Evolutionary conservation across 495 filamentous ascomycete species (phyloP), one percentile per base, ranked within the genome.

Genomic region (Chaetomium cochliodes): DNA sequence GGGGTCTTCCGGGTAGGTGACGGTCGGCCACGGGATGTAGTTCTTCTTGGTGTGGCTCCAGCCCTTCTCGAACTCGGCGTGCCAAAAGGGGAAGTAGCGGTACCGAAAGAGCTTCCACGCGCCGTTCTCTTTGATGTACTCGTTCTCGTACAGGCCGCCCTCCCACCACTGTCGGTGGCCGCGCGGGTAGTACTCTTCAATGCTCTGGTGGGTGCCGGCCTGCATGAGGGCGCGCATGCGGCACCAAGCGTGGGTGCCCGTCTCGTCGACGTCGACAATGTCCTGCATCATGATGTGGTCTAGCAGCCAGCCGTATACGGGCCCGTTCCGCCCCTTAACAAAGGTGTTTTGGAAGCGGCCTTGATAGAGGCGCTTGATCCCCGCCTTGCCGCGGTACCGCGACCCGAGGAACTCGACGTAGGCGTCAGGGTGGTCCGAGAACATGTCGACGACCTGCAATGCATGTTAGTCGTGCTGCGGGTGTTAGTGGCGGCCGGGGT

Each of bases 271-370:
- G 64, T 82, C 80, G 46, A 82, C 69, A 52, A 82, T 80, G 66
- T 81, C 82, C 71, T 84, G 82, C 77, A 84, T 80, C 79, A 84
- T 82, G 63, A 81, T 78, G 67, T 85, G 81, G 70, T 85, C 82
- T 18, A 85, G 77, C 12, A 85, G 74, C 60, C 82, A 84, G 33
- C 82, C 81, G 68, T 81, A 77, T 47, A 85, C 78, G 42, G 82
- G 82, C 2, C 82, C 82, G 62, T 85, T 85, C 58, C 82, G 80
- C 51, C 82, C 82, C 3, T 76, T 74, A 30, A 81, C 79, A 41
- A 82, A 82, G n/a, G 65, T 68, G 7, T 72, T 47, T 30, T 79
- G 76, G 73, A 85, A 85, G 11, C 82, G 81, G 61, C 76, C 78
- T 39, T 82, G 74, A 73, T 85, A 84, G 28, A 85, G 80, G 12